phyloP scores from a whole-genome alignment of 345 rosid species.

The Moringa oleifera region DNA sequence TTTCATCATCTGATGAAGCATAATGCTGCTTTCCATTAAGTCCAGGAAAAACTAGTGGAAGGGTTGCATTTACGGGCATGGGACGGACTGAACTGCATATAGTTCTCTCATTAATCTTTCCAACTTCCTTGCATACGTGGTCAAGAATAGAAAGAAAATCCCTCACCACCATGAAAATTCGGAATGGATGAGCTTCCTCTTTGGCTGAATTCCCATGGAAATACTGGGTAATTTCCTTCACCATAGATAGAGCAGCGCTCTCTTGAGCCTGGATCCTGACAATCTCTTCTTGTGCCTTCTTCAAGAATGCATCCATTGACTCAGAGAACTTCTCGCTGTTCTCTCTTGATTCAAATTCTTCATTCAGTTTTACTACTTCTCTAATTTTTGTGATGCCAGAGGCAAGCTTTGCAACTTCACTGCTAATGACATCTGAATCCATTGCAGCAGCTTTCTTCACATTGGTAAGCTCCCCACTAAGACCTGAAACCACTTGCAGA shows the following conservation, averaged over 20 bases:
- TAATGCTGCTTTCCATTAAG: slow-evolving; percentile 28
- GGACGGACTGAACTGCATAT: slow-evolving; percentile 52
- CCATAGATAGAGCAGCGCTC: slow-evolving; percentile 35
- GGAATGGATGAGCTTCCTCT: slow-evolving; percentile 77
- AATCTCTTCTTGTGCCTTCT: slow-evolving; percentile 66
- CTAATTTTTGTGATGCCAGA: slow-evolving; percentile 48
- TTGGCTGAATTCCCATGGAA: slow-evolving; percentile 78
- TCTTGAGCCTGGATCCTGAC: slow-evolving; percentile 44
- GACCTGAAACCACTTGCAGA: slow-evolving; percentile 74
- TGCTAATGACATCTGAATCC: slow-evolving; percentile 64
- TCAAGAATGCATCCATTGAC: slow-evolving; percentile 60
- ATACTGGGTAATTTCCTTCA: slow-evolving; percentile 78
- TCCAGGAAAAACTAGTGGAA: slow-evolving; percentile 45
- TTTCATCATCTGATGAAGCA: slow-evolving; percentile 38
- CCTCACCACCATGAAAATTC: slow-evolving; percentile 75
- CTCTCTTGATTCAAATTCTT: slow-evolving; percentile 22
- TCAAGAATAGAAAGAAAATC: slow-evolving; percentile 85
- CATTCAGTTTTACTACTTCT: slow-evolving; percentile 41
- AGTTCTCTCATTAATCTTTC: slow-evolving; percentile 75
- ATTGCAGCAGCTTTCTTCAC: slow-evolving; percentile 90
- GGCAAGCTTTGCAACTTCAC: slow-evolving; percentile 51
- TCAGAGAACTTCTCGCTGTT: slow-evolving; percentile 42
- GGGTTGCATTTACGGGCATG: slow-evolving; percentile 25
- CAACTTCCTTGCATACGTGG: slow-evolving; percentile 89
- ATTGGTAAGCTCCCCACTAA: slow-evolving; percentile 69